phyloP scores from a whole-genome alignment of 176 grass and related monocot species.

The Coix lacrymajobi region DNA sequence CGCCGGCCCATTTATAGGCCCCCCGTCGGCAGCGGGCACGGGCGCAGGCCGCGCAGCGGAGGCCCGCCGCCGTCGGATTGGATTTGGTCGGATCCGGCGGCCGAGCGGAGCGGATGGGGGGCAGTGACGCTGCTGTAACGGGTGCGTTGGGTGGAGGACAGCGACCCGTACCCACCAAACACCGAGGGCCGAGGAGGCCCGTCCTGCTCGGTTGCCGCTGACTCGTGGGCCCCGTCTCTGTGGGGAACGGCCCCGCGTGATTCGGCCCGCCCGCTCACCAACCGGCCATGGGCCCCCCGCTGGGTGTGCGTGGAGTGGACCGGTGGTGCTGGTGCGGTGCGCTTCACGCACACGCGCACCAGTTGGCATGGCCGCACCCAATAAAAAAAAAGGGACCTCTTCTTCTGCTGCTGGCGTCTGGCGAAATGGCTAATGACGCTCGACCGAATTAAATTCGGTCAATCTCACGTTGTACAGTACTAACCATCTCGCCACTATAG shows the following conservation, averaged over 20 bases:
- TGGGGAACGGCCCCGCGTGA: background rate
- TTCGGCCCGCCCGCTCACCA: conserved; percentile 14
- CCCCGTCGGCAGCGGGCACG: too few species aligned
- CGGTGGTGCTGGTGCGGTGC: background rate
- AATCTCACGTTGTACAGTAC: background rate
- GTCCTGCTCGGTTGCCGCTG: background rate
- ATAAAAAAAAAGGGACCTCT: too few species aligned
- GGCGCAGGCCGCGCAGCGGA: too few species aligned
- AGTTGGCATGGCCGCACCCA: background rate
- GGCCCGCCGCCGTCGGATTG: background rate
- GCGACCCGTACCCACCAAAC: conserved; percentile 39
- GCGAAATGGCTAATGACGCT: background rate
- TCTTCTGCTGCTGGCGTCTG: too few species aligned
- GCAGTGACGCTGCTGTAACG: background rate
- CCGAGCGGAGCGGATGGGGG: background rate
- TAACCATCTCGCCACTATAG: background rate
- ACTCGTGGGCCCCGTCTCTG: background rate
- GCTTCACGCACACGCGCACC: background rate
- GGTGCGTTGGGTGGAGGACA: conserved; percentile 34
- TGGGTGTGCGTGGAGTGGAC: background rate
- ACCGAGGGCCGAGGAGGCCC: background rate
- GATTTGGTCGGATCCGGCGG: conserved; percentile 1
- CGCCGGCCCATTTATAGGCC: conserved; percentile 32
- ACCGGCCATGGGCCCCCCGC: background rate
- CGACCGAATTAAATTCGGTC: background rate